Evolutionary conservation across 73 alveolate genomes (phyloP), one percentile per base, ranked within the genome.

Genomic region (Paramecium biaurelia): DNA sequence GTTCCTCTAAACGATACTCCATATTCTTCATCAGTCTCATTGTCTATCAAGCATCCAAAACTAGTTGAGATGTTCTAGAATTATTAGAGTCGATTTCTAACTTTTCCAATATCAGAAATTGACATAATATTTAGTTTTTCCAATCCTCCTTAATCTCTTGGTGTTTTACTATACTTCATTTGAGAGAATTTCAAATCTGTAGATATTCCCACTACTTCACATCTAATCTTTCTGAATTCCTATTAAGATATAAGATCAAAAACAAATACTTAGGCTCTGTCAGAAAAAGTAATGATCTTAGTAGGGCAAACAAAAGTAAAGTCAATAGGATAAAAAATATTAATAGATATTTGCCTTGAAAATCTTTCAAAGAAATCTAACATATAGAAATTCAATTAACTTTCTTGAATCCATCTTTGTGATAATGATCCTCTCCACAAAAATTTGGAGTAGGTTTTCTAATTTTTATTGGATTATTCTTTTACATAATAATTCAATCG

Each of bases 241-340:
- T 95, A 21, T 58, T 1, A 10, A 3, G 21, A 2, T 12, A 20
- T 24, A 58, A 15, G 15, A 15, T 8, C n/a, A 2, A 15, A n/a
- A 20, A 24, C 7, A 15, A 97, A 96, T 85, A 96, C 98, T 20
- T 95, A 95, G 0, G 98, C 94, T 37, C 93, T 94, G 85, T 95
- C 99, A 26, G 92, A 85, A 38, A 85, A 85, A n/a, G 85, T 56
- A 41, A 35, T 93, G 43, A 97, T 94, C 85, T 97, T 99, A 32
- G 99, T 96, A n/a, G 99, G 99, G 93, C 99, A 96, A 26, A 97
- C 99, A 92, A 96, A 97, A 57, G 99, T 95, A 94, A 96, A 97
- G 70, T 96, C 99, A 76, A 95, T 92, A 26, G 99, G 99, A 93
- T 95, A 97, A 96, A 45, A 45, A 45, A 45, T 6, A 45, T 11